Evolutionary conservation across 2,329 filamentous ascomycete species (phyloP), one percentile per base, ranked within the genome.

Genomic region (Trichoderma guizhouense): DNA sequence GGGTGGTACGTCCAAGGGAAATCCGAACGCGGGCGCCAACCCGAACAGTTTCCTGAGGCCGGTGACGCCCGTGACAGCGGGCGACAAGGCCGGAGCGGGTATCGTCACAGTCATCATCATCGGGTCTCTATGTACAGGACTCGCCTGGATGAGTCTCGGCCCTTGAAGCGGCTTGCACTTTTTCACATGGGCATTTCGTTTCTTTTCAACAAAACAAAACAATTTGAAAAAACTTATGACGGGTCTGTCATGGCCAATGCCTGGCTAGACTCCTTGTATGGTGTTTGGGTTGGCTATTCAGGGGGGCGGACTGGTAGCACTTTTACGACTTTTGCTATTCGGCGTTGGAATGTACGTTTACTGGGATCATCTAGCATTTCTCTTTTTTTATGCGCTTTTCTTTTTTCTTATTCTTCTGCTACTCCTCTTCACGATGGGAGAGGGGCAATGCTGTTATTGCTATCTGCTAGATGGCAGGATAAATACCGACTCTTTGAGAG

Each of bases 1-100:
- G 2, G 89, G 88, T 65, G 89, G 89, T 69, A 89, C 83, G 1
- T 86, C 84, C 58, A 76, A 79, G 74, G 84, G 85, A 36, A 79
- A 86, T 70, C 79, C 80, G 5, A 81, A 84, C 71, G 84, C 84
- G 5, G 83, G 82, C 24, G 79, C 79, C 28, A 78, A 80, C 34
- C 79, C 80, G 71, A 79, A 82, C 47, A 77, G 78, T 21, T 81
- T 82, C 39, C 75, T 77, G 43, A 77, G 78, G 67, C 70, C 78
- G 24, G 74, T 76, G 18, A 76, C 76, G 67, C 80, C 82, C 12
- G 79, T 86, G 53, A 84, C 81, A 7, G 81, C 81, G 21, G 83
- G 78, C 30, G 85, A 86, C 72, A 82, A 78, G 74, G 85, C 84
- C 0, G 85, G 85, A 11, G 85, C 85, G 6, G 83, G 82, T 65